Conservation (phyloP, 208 protist genomes). For the Leishmania amazonensis region DNA sequence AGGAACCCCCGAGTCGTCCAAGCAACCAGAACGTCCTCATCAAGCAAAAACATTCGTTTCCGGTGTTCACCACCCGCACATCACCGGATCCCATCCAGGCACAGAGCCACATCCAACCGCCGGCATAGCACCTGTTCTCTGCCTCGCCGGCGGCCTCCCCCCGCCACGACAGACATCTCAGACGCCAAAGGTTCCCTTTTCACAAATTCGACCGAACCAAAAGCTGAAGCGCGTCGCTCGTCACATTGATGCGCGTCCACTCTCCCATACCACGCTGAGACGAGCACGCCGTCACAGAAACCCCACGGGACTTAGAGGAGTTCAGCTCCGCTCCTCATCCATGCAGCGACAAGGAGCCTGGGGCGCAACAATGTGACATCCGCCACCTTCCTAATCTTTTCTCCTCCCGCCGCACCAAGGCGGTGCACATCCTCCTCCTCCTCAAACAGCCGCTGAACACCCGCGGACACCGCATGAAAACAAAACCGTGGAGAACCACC, state of each 20-base stretch:
- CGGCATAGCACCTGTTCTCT: no score
- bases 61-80: no score
- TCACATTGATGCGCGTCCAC: neutral
- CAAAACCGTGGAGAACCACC: neutral
- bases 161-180: no score
- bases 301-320: neutral
- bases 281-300: neutral
- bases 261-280: neutral
- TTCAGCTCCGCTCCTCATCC: fast-evolving
- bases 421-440: slow-evolving; percentile 50
- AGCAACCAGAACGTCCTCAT: no score
- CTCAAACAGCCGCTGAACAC: neutral
- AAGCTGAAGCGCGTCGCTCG: slow-evolving; percentile 9
- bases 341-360: neutral
- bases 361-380: neutral
- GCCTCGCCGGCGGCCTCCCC: no score
- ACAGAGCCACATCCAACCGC: no score
- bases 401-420: slow-evolving; percentile 23
- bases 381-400: neutral
- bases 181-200: neutral
- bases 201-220: slow-evolving; percentile 23
- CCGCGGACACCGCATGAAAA: neutral
- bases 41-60: no score
- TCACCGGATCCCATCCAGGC: no score
- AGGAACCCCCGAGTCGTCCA: no score